These are phyloP conservation scores for Pseudognaphalium luteoalbum DNA, from an alignment of 129 eudicot species.

Conservation along the genomic window DNA sequence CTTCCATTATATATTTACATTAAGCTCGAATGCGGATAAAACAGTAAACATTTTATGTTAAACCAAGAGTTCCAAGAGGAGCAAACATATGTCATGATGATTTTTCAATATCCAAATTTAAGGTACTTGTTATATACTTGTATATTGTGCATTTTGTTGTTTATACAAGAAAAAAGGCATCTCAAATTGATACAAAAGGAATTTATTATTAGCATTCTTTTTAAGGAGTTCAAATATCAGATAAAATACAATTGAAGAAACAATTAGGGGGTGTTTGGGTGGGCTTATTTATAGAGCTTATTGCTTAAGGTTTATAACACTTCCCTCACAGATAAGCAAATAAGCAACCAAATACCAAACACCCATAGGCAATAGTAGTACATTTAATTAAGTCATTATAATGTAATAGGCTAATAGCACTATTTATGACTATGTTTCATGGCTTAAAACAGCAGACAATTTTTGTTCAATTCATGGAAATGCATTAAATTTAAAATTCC, in stretches of 20 bases:
- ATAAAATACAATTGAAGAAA: slow-evolving; percentile 3
- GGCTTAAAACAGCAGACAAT: neutral
- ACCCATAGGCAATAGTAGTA: too few species aligned
- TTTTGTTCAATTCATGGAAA: neutral
- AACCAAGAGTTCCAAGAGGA: neutral
- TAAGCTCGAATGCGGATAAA: neutral
- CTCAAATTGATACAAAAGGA: neutral
- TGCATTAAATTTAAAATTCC: neutral
- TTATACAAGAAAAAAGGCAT: neutral
- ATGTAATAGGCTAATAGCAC: neutral
- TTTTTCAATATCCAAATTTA: neutral
- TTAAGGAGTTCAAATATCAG: neutral
- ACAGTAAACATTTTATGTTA: neutral
- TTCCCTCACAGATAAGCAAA: too few species aligned
- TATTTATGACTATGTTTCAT: neutral
- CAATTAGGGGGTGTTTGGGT: neutral
- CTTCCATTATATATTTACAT: slow-evolving; percentile 1
- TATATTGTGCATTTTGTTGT: neutral
- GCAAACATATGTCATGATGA: neutral
- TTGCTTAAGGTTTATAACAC: too few species aligned
- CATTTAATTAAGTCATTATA: too few species aligned
- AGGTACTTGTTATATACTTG: neutral
- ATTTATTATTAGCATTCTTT: neutral
- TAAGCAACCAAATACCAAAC: too few species aligned
- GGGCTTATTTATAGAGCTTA: too few species aligned